These are phyloP conservation scores for Casaregolazyma lundiana DNA, from an alignment of 1,139 yeast species.

Conservation along the genomic window DNA sequence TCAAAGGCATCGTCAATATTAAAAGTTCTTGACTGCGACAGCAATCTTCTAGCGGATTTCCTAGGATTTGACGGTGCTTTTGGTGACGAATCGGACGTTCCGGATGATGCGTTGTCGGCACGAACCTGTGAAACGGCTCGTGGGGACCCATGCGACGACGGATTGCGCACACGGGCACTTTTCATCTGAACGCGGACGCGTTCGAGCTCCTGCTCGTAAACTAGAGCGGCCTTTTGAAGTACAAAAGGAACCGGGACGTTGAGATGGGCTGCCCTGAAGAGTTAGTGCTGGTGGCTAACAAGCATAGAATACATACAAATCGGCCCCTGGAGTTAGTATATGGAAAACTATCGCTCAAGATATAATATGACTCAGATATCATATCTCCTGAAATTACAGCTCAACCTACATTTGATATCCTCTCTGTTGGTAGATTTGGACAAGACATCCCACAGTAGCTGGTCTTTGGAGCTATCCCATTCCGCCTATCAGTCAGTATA, in stretches of 20 bases:
- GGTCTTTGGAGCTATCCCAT: conserved; percentile 42
- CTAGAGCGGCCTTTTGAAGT: conserved; percentile 45
- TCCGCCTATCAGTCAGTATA: conserved; percentile 21
- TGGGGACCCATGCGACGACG: conserved; percentile 1
- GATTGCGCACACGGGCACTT: conserved; percentile 6
- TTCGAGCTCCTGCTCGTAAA: conserved; percentile 42
- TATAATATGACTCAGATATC: background rate
- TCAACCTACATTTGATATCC: conserved; percentile 41
- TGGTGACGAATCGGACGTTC: background rate
- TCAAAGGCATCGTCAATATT: background rate
- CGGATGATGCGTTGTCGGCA: background rate
- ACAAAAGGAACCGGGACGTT: conserved; percentile 39
- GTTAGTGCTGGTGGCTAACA: conserved; percentile 8
- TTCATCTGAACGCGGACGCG: conserved; percentile 36
- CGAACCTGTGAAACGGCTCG: conserved; percentile 1
- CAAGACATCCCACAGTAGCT: conserved; percentile 39
- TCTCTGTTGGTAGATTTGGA: conserved; percentile 34
- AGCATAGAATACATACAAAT: conserved; percentile 2
- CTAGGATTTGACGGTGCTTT: background rate
- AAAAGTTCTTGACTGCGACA: conserved; percentile 5
- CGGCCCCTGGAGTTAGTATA: conserved; percentile 10
- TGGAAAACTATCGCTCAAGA: too few species aligned
- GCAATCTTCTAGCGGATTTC: conserved; percentile 2
- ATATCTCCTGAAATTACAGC: background rate
- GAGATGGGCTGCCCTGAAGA: conserved; percentile 29